phyloP scores from a whole-genome alignment of 176 grass and related monocot species.

The Carex scoparia region DNA sequence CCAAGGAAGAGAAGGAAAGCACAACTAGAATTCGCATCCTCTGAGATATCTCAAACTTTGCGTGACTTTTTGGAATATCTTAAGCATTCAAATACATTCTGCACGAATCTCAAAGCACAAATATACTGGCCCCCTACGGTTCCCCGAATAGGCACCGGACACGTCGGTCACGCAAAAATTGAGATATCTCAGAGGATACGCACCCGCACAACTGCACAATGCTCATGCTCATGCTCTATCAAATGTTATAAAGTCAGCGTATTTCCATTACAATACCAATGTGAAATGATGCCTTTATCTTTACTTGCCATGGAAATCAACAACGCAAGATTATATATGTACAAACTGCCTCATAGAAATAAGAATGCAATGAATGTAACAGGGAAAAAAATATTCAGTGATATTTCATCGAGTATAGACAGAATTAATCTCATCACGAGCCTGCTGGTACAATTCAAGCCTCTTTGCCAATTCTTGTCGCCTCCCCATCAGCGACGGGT shows the following conservation, averaged over 20 bases:
- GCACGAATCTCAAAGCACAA: too few species aligned
- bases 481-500: constrained; percentile 56
- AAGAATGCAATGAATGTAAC: constrained; percentile 16
- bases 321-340: not conserved
- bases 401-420: constrained; percentile 30
- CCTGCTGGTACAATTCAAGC: constrained; percentile 62
- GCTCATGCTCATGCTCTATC: not conserved
- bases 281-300: not conserved
- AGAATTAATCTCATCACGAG: constrained; percentile 55
- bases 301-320: not conserved
- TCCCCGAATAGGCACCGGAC: too few species aligned
- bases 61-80: too few species aligned
- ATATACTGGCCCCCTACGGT: too few species aligned
- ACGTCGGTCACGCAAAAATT: too few species aligned
- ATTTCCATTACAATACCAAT: not conserved
- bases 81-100: too few species aligned
- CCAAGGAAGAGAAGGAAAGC: too few species aligned
- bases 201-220: not conserved
- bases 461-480: constrained; percentile 49
- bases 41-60: too few species aligned
- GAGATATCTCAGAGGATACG: too few species aligned
- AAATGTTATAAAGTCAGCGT: not conserved
- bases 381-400: not conserved
- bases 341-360: not conserved
- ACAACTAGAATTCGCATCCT: too few species aligned